Evolutionary conservation across 108 stramenopile genomes (phyloP), one percentile per base, ranked within the genome.

Genomic region (Fragilaria radians): DNA sequence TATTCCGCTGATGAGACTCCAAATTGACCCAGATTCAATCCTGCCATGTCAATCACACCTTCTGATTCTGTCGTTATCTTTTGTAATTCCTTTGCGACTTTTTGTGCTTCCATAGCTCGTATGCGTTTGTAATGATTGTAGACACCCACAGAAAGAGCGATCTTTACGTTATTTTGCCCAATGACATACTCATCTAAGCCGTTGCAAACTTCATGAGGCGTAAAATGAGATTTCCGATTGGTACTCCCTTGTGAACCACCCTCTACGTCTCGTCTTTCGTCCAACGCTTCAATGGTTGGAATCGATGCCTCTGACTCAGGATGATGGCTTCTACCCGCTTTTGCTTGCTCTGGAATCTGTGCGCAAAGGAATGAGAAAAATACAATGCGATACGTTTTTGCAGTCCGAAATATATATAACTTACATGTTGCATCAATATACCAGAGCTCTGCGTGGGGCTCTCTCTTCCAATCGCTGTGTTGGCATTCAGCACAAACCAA

Each of bases 121-220:
- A 91, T 77, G 4, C 93, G 68, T 60, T 96, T 97, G 93, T 95
- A 97, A 71, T 97, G 97, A 80, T 97, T 97, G 76, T 97, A 94
- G 23, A 97, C 95, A 22, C 93, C 93, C 14, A 96, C 97, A 11
- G 85, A 78, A 24, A 97, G 64, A 30, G 93, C 95, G 33, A 94
- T 71, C 77, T 98, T 98, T 48, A 98, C 97, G 53, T 87, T 78
- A 46, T 79, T 73, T 77, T 97, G 97, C 21, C 97, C 97, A 59
- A 97, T 95, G 25, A 97, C 95, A 59, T 95, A 94, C 71, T 97
- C 93, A 59, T 95, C 77, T 17, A 97, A 61, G 2, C 93, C 93
- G 14, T 77, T 64, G 61, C 83, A 85, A 57, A 97, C 81, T 64
- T 92, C 85, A 0, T 64, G 68, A 22, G 93, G 93, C 9, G 91